phyloP scores from a whole-genome alignment of 1,284 basidiomycete species.

The Leccinum fuscescens region DNA sequence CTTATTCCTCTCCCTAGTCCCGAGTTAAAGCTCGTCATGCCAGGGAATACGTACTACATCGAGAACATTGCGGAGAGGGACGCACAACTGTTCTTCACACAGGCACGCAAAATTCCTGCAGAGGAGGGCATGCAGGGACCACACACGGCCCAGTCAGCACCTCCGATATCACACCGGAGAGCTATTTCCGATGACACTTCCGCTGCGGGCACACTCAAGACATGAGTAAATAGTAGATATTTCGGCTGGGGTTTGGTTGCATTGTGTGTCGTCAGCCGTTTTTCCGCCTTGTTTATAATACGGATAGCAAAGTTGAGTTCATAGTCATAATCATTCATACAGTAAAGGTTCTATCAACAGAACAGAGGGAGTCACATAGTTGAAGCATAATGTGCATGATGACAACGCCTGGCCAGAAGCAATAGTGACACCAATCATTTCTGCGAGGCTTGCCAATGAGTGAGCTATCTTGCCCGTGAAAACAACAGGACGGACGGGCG shows the following conservation, averaged over 20 bases:
- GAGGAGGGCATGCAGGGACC: conserved; percentile 21
- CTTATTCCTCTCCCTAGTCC: background rate
- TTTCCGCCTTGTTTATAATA: background rate
- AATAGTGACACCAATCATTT: background rate
- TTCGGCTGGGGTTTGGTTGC: background rate
- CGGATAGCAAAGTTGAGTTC: background rate
- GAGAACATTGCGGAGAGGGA: conserved; percentile 82
- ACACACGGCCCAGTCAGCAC: conserved; percentile 32
- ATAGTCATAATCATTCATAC: conserved; percentile 25
- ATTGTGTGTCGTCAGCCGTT: background rate
- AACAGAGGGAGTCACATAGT: conserved; percentile 16
- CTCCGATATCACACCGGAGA: conserved; percentile 33
- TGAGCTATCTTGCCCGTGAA: conserved; percentile 4
- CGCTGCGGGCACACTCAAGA: conserved; percentile 17
- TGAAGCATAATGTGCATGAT: conserved; percentile 27
- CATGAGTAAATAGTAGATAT: background rate
- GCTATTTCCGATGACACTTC: conserved; percentile 29
- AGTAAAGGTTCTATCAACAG: conserved; percentile 15
- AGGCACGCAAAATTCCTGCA: conserved; percentile 70
- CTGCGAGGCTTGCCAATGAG: conserved; percentile 4
- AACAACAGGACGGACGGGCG: conserved; percentile 1
- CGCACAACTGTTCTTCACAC: conserved; percentile 88
- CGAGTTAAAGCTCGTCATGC: background rate
- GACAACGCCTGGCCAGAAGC: conserved; percentile 7
- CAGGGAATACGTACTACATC: conserved; percentile 90